These are phyloP conservation scores for Lachancea quebecensis DNA, from an alignment of 805 yeast species.

Conservation along the genomic window DNA sequence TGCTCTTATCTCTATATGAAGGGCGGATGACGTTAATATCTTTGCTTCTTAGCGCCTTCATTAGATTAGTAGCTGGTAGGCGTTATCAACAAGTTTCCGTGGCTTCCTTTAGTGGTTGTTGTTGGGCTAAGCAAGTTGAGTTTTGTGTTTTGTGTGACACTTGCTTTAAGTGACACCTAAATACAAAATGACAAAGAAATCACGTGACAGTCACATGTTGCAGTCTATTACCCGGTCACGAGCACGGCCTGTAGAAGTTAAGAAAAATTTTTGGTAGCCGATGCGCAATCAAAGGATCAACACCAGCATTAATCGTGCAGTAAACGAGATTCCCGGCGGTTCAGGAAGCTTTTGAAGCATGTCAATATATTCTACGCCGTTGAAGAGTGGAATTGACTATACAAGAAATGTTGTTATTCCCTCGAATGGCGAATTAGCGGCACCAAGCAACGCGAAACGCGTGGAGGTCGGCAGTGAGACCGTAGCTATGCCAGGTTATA, in stretches of 20 bases:
- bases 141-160: too few species aligned
- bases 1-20: neutral
- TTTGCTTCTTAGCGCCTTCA: slow-evolving; percentile 5
- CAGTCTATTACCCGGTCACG: neutral
- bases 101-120: too few species aligned
- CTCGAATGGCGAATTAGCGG: slow-evolving; percentile 12
- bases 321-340: neutral
- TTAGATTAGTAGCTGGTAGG: neutral
- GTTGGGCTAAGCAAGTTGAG: too few species aligned
- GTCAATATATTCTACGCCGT: slow-evolving; percentile 31
- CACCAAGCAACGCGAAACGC: slow-evolving; percentile 1
- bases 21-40: slow-evolving; percentile 4
- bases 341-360: slow-evolving; percentile 1
- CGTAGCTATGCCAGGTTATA: slow-evolving; percentile 1
- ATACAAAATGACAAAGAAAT: neutral
- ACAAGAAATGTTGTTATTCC: slow-evolving; percentile 16
- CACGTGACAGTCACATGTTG: neutral
- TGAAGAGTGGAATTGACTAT: slow-evolving; percentile 28
- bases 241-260: neutral
- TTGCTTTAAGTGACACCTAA: too few species aligned
- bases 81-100: neutral
- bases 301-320: neutral
- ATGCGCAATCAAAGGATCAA: neutral
- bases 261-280: neutral
- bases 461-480: slow-evolving; percentile 1